Percentiles rank a stretch among this genome's conserved stretches.
Evolutionary conservation across 257 asterid species (phyloP).

Genomic region (Solanum virginianum): DNA sequence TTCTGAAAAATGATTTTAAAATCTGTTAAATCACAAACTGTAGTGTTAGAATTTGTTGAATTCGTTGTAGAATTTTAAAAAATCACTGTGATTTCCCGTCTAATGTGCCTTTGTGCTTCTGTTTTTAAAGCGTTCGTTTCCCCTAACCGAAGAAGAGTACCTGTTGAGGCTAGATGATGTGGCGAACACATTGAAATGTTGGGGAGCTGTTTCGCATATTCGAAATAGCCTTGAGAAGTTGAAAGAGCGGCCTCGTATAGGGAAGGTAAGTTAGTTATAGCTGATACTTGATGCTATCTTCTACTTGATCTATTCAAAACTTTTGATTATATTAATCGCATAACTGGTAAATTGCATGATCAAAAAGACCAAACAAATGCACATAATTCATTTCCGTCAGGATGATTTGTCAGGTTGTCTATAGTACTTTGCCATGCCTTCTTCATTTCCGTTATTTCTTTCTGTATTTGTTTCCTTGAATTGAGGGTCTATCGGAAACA

Average conservation of each 20-base stretch:
- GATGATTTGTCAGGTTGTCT: too few species aligned
- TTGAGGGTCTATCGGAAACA: too few species aligned
- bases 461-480: too few species aligned
- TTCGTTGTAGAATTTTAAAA: neutral
- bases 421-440: too few species aligned
- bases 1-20: neutral
- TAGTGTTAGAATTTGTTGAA: neutral
- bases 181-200: conserved; percentile 78
- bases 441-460: too few species aligned
- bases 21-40: neutral
- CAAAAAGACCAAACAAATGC: neutral
- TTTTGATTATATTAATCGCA: neutral
- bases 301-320: neutral
- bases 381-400: too few species aligned
- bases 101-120: conserved; percentile 9
- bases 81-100: neutral
- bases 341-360: neutral
- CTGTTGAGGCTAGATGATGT: conserved; percentile 87
- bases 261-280: conserved; percentile 32
- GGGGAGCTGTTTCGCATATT: conserved; percentile 99
- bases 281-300: neutral
- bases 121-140: conserved; percentile 65
- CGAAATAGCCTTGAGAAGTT: conserved; percentile 65
- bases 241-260: conserved; percentile 93
- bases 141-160: conserved; percentile 92